Evolutionary conservation across 2,329 filamentous ascomycete species (phyloP), one percentile per base, ranked within the genome.

Genomic region (Fusarium veterinarium): DNA sequence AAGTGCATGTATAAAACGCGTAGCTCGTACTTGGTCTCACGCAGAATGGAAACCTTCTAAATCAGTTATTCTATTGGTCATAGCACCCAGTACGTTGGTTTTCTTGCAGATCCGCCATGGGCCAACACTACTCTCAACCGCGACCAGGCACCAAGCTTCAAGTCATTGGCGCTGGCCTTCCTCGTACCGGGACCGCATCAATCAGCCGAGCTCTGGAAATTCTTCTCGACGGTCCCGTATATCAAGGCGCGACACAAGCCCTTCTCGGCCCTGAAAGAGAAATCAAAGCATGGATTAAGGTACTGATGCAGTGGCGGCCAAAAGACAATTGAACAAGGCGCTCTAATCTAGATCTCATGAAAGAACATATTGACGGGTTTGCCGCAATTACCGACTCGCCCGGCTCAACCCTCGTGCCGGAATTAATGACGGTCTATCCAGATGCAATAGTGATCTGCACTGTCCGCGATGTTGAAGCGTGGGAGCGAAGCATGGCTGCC

Each of bases 1-100:
- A 49, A 49, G 46, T 5, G 46, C n/a, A 30, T 23, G 30, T 49
- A 49, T 23, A 49, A 33, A 49, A 4, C 46, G 2, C n/a, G 30
- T 2, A n/a, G 13, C 25, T 9, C 3, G 8, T 46, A 6, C 45
- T 7, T 28, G 12, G 14, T 12, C 7, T 45, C 23, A 28, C 5
- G 30, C 13, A 12, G 28, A 5, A 31, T 5, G 3, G n/a, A 17
- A 30, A 5, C 14, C 20, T 4, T n/a, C 3, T 5, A 7, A 3
- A 3, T 19, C 4, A 23, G 2, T 33, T 7, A 0, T 12, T 49
- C 16, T 49, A 23, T 49, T 33, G 46, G 30, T 3, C 19, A 31
- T 14, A 33, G 0, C 1, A 19, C 5, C 1, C 8, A 5, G 0
- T 13, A 0, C 30, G 8, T 33, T 8, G 6, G 25, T 25, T 33